phyloP scores from a whole-genome alignment of 2,329 filamentous ascomycete species.

The Pseudocercospora fuligena region DNA sequence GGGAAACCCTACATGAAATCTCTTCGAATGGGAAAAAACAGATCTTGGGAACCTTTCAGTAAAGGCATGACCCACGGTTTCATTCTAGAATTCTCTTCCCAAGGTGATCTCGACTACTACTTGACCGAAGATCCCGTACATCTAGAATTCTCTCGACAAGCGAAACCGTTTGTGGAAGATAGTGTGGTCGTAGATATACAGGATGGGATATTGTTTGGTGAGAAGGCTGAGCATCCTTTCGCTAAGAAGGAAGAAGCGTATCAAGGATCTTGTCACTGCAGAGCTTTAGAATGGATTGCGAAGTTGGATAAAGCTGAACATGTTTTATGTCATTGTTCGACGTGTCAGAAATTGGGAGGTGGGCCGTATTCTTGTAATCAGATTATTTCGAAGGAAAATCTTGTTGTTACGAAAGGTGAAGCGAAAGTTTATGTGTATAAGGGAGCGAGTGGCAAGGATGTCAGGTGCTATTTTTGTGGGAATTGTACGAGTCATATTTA shows the following conservation, averaged over 20 bases:
- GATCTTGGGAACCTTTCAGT: slow-evolving; percentile 39
- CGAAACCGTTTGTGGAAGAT: slow-evolving; percentile 41
- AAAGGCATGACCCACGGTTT: slow-evolving; percentile 45
- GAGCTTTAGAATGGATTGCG: slow-evolving; percentile 36
- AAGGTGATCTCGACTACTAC: slow-evolving; percentile 44
- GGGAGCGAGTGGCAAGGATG: slow-evolving; percentile 43
- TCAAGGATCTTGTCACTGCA: slow-evolving; percentile 42
- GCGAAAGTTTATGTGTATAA: slow-evolving; percentile 41
- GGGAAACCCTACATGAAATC: slow-evolving; percentile 41
- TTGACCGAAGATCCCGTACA: slow-evolving; percentile 41
- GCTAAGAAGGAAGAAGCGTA: slow-evolving; percentile 29
- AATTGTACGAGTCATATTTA: slow-evolving; percentile 49
- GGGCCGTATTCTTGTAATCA: slow-evolving; percentile 45
- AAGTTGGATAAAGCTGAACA: slow-evolving; percentile 36
- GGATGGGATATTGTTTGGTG: slow-evolving; percentile 42
- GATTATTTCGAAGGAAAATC: slow-evolving; percentile 39
- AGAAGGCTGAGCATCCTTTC: slow-evolving; percentile 25
- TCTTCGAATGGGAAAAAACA: slow-evolving; percentile 43
- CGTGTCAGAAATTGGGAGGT: slow-evolving; percentile 43
- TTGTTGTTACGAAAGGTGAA: slow-evolving; percentile 36
- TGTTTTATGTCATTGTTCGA: slow-evolving; percentile 43
- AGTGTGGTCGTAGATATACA: slow-evolving; percentile 42
- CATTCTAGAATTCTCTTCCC: slow-evolving; percentile 41
- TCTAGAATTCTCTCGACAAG: slow-evolving; percentile 37
- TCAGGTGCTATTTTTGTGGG: slow-evolving; percentile 46